A percentile compares a stretch with the other conserved stretches of the same genome.
These are phyloP conservation scores for Ceratocystis ficicola DNA, from an alignment of 2,329 filamentous ascomycete genomes.

Conservation along the genomic window DNA sequence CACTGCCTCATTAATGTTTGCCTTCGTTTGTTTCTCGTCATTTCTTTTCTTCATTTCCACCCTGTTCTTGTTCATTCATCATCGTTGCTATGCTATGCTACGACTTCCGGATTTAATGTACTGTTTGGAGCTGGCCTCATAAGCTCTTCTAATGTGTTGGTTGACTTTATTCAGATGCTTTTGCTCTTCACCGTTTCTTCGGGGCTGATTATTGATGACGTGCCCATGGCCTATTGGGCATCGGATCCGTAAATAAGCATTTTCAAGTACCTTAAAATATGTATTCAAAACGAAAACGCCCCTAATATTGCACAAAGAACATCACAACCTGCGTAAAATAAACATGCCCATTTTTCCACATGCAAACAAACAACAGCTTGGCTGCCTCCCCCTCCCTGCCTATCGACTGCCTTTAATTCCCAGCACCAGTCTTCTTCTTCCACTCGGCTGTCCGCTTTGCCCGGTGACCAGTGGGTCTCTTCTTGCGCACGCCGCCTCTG, in stretches of 20 bases:
- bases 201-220: not conserved
- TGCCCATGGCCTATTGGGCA: not conserved
- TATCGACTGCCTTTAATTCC: not conserved
- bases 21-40: not conserved
- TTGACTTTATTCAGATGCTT: not conserved
- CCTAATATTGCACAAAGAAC: constrained; percentile 3
- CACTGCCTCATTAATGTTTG: not conserved
- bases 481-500: constrained; percentile 32
- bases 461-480: constrained; percentile 32
- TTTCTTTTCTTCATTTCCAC: not conserved
- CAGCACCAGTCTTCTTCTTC: constrained; percentile 31
- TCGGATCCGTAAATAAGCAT: not conserved
- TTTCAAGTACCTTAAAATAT: constrained; percentile 4
- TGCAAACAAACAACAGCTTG: not conserved
- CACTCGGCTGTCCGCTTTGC: constrained; percentile 35
- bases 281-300: constrained; percentile 12
- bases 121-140: not conserved
- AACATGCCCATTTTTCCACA: not conserved
- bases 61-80: not conserved
- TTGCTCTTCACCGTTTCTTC: not conserved
- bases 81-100: not conserved
- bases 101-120: not conserved
- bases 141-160: not conserved
- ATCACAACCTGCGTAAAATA: not conserved
- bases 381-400: not conserved